Evolutionary conservation across 2,329 filamentous ascomycete genomes (phyloP).

Genomic region (Microthyrium microscopicum): DNA sequence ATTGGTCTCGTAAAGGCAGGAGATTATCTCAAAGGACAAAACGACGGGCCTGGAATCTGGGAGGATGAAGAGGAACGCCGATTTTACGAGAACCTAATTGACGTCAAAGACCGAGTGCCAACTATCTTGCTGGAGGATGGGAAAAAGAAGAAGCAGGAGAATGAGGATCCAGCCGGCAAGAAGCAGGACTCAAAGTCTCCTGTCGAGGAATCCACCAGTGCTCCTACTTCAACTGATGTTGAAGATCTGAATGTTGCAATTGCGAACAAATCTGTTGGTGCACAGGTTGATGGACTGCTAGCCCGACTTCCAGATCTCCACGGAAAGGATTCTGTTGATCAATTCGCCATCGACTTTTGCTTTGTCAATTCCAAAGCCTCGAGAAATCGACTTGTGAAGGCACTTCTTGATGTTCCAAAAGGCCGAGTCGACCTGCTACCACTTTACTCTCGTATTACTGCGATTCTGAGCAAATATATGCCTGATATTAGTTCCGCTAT

Average conservation of each 20-base stretch:
- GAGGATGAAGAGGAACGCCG: constrained; percentile 95
- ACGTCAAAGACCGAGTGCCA: constrained; percentile 89
- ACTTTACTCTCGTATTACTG: constrained; percentile 79
- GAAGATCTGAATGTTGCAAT: constrained; percentile 90
- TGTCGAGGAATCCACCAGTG: constrained; percentile 25
- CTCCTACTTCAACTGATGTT: constrained; percentile 21
- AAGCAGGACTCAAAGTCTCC: constrained; percentile 39
- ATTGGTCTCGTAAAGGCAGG: constrained; percentile 90
- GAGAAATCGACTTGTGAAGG: constrained; percentile 81
- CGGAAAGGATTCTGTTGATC: constrained; percentile 80
- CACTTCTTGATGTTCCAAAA: constrained; percentile 85
- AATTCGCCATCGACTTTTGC: constrained; percentile 90
- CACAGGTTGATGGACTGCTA: constrained; percentile 84
- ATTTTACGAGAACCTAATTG: constrained; percentile 94
- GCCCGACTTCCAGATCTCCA: constrained; percentile 79
- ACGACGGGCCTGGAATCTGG: constrained; percentile 89
- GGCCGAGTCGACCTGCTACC: constrained; percentile 82
- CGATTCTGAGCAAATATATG: constrained; percentile 86
- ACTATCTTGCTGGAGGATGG: constrained; percentile 82
- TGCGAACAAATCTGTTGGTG: constrained; percentile 92
- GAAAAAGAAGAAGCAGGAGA: constrained; percentile 81
- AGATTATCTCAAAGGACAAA: constrained; percentile 79
- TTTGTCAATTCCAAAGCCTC: constrained; percentile 98
- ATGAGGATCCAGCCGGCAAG: constrained; percentile 68
- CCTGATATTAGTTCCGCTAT: constrained; percentile 84